phyloP scores from a whole-genome alignment of 441 rosid genomes.

The Flueggea neowawraea region DNA sequence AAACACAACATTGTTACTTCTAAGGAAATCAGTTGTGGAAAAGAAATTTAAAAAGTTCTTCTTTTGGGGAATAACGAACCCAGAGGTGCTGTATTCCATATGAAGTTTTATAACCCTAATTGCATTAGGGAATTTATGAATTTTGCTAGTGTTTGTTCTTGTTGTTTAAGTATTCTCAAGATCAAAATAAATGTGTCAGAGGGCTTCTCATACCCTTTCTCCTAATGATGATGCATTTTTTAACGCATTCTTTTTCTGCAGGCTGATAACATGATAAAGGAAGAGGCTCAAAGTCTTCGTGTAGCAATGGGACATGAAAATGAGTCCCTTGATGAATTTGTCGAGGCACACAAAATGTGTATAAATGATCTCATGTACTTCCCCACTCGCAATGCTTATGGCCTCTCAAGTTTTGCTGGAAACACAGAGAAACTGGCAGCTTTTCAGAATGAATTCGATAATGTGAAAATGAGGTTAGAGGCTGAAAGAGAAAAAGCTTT shows the following conservation, averaged over 20 bases:
- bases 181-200: neutral
- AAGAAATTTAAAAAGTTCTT: too few species aligned
- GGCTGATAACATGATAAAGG: conserved; percentile 74
- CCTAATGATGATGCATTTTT: neutral
- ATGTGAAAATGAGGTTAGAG: conserved; percentile 67
- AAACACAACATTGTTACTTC: too few species aligned
- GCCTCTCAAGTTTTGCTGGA: conserved; percentile 94
- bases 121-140: too few species aligned
- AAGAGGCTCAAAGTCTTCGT: conserved; percentile 68
- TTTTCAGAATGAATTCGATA: conserved; percentile 76
- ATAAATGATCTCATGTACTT: conserved; percentile 95
- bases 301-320: conserved; percentile 89
- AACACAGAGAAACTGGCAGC: conserved; percentile 87
- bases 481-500: conserved; percentile 86
- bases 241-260: conserved; percentile 24
- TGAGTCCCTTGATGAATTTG: conserved; percentile 78
- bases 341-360: conserved; percentile 87
- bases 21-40: too few species aligned
- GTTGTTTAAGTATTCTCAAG: neutral
- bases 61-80: too few species aligned
- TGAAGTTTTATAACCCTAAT: too few species aligned
- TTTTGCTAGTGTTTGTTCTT: neutral
- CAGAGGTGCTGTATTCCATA: too few species aligned
- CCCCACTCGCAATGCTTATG: conserved; percentile 86
- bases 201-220: neutral